Conservation (phyloP, 805 yeast species). For the Osmozyma mogii region DNA sequence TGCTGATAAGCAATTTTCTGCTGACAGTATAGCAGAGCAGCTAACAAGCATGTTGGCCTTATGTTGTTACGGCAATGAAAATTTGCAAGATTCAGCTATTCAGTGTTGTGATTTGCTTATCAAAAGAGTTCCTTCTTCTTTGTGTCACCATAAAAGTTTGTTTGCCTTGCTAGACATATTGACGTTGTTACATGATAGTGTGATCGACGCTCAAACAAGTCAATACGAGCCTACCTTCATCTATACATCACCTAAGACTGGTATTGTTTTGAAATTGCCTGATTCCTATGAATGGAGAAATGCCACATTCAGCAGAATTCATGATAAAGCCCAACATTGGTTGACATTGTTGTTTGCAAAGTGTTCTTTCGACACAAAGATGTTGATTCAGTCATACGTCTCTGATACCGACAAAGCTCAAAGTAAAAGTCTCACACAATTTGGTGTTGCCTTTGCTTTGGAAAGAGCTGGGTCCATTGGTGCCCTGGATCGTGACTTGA, state of each 20-base stretch:
- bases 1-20: slow-evolving; percentile 46
- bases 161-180: slow-evolving; percentile 77
- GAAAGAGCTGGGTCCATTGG: slow-evolving; percentile 75
- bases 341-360: slow-evolving; percentile 45
- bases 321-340: slow-evolving; percentile 62
- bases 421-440: slow-evolving; percentile 37
- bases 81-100: slow-evolving; percentile 72
- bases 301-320: slow-evolving; percentile 53
- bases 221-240: slow-evolving; percentile 79
- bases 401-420: slow-evolving; percentile 25
- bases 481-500: slow-evolving; percentile 59
- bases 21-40: slow-evolving; percentile 55
- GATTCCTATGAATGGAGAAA: slow-evolving; percentile 74
- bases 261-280: slow-evolving; percentile 51
- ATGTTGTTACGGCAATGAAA: slow-evolving; percentile 71
- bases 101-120: slow-evolving; percentile 68
- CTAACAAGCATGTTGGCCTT: slow-evolving; percentile 57
- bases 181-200: slow-evolving; percentile 68
- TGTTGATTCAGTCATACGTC: slow-evolving; percentile 71
- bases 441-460: slow-evolving; percentile 85
- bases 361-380: slow-evolving; percentile 68
- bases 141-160: slow-evolving; percentile 67
- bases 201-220: slow-evolving; percentile 74
- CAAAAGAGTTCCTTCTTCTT: slow-evolving; percentile 60
- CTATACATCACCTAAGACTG: slow-evolving; percentile 40